A percentile compares a stretch with the other conserved stretches of the same genome.
Evolutionary conservation across 2,329 filamentous ascomycete genomes (phyloP).

Genomic region (Colletotrichum navitas): DNA sequence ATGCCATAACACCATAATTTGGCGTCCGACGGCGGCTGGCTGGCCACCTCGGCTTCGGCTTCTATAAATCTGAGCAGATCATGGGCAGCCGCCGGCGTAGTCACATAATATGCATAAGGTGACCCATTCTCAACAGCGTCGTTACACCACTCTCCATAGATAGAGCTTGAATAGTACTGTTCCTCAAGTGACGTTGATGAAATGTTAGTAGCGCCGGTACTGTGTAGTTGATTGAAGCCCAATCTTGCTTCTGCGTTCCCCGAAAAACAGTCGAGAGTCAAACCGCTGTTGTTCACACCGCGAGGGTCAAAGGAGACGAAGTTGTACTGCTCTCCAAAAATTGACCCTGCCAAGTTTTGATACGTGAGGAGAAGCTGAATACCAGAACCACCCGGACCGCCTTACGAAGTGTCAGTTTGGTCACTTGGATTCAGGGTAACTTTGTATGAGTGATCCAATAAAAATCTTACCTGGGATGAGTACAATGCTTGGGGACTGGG

Average conservation of each 20-base stretch:
- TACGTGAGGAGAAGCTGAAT: slow-evolving; percentile 6
- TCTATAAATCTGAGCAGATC: neutral
- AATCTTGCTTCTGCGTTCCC: slow-evolving; percentile 38
- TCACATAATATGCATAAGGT: slow-evolving; percentile 42
- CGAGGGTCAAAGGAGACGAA: slow-evolving; percentile 58
- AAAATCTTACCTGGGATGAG: neutral
- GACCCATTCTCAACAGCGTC: slow-evolving; percentile 46
- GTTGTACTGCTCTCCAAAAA: slow-evolving; percentile 57
- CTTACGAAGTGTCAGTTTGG: neutral
- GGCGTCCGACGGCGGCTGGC: neutral
- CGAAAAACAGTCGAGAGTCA: slow-evolving; percentile 48
- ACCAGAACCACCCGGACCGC: neutral
- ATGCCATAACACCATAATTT: slow-evolving; percentile 44
- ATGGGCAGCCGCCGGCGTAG: neutral
- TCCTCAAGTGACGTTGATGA: slow-evolving; percentile 48
- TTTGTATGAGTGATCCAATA: neutral
- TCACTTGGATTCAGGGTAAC: neutral
- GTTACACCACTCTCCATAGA: slow-evolving; percentile 52
- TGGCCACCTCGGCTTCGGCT: neutral
- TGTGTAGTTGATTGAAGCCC: neutral
- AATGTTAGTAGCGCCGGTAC: slow-evolving; percentile 38
- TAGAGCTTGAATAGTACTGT: slow-evolving; percentile 49
- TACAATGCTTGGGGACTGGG: neutral
- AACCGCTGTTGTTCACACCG: slow-evolving; percentile 53
- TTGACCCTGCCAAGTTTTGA: slow-evolving; percentile 42